Percentiles rank a stretch among this genome's conserved stretches.
These are phyloP conservation scores for Lachnellula subtilissima DNA, from an alignment of 2,329 filamentous ascomycete genomes.

Conservation along the genomic window DNA sequence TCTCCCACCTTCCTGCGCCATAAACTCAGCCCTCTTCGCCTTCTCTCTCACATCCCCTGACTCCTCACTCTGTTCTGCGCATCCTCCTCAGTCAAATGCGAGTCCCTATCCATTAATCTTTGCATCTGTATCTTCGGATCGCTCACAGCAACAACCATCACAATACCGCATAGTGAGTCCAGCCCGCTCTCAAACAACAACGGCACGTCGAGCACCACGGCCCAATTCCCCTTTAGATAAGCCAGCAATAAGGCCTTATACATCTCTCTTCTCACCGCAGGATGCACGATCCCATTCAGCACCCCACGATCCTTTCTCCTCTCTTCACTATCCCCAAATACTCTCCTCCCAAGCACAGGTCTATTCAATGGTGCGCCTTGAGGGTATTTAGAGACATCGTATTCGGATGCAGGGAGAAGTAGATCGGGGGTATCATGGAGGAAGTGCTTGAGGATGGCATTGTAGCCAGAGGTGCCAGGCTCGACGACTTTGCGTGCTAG, in stretches of 20 bases:
- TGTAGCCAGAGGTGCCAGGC: constrained; percentile 80
- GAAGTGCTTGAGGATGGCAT: constrained; percentile 77
- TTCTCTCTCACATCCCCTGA: constrained; percentile 83
- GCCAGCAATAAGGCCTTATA: constrained; percentile 66
- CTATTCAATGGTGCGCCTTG: constrained; percentile 76
- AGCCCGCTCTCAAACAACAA: constrained; percentile 85
- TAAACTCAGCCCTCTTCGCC: constrained; percentile 58
- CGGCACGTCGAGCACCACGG: constrained; percentile 87
- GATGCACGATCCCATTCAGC: constrained; percentile 88
- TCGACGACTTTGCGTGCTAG: constrained; percentile 91
- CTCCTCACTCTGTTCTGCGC: constrained; percentile 80
- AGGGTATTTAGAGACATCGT: constrained; percentile 42
- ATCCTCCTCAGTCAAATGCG: constrained; percentile 76
- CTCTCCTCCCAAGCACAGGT: constrained; percentile 74
- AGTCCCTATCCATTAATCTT: constrained; percentile 68
- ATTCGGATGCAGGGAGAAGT: constrained; percentile 57
- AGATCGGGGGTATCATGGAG: constrained; percentile 78
- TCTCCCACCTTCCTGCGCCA: constrained; percentile 56
- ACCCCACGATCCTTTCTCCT: constrained; percentile 66
- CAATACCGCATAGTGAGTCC: constrained; percentile 78
- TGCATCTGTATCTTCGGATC: constrained; percentile 80
- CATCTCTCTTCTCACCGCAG: constrained; percentile 80
- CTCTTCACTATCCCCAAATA: constrained; percentile 77
- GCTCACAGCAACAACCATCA: constrained; percentile 79
- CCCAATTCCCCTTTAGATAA: constrained; percentile 76